Base-by-base conservation (phyloP, 495 filamentous ascomycete species). In the Opeltia flavorubescens region DNA sequence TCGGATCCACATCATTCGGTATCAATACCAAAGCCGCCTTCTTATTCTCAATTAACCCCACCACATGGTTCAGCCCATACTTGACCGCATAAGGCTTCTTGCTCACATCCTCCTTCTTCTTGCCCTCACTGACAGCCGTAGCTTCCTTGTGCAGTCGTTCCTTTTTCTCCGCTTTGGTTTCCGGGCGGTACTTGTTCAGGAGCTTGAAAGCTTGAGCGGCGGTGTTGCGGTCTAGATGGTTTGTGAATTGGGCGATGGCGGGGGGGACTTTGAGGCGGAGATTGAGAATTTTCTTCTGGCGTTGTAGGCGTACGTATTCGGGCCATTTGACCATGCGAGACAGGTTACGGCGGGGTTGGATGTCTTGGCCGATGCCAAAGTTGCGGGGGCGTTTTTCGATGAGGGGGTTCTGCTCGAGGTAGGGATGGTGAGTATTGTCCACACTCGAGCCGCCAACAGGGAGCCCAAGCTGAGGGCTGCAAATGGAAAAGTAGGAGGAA, bases 51-150 rank as follows among this genome's bases (percentile, higher is more conserved):
- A 99, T 89, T 55, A 99, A 78, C 52, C 91, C 93, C 56, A 99
- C 93, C 59, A 99, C 91, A 76, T 99, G 93, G 80, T 99, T 99
- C 58, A 99, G 80, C 72, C 93, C 93, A 70, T 94, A 96, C 81
- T 99, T 96, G 77, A 89, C 91, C 60, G 83, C 74, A 70, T 95
- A 96, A 59, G 91, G 91, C 81, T 99, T 99, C 85, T 96, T 96
- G 82, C 77, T 83, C 60, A 93, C 89, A 65, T 95, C 91, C 77
- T 96, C 93, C 84, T 96, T 96, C 82, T 95, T 96, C 83, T 95
- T 94, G 67, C 93, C 93, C 67, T 96, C 87, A 64, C 83, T 75
- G 63, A 96, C 80, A 56, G 89, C 93, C 55, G 86, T 94, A 50
- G 93, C 93, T 78, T 99, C 93, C 78, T 94, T 86, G 66, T 81